Base-by-base conservation (phyloP, 495 filamentous ascomycete genomes). In the Durotheca rogersii region DNA sequence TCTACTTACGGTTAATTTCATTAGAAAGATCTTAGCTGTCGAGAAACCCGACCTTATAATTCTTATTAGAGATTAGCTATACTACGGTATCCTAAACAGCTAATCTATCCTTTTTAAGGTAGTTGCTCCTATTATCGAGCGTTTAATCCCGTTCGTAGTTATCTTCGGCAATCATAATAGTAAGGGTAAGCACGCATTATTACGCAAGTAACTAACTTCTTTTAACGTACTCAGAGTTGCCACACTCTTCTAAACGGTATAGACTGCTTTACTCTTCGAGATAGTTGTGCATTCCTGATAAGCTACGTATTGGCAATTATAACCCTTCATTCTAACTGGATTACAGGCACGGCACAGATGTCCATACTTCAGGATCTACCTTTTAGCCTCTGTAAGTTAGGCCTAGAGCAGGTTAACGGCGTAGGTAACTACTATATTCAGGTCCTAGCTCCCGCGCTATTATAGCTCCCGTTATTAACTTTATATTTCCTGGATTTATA, bases 31-130 rank as follows among this genome's bases (percentile, higher is more conserved):
- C 45, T 47, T 70, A 37, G 64, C 68, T 61, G 55, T 56, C 40
- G 66, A 70, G 50, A 63, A 65, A 51, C 63, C 67, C 53, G 63
- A 70, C 51, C 63, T 70, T 60, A 64, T 70, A 6, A 30, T 70
- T 44, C 51, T 70, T 29, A 67, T 61, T 56, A 61, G 64, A 63
- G 66, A 70, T 61, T 64, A 68, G 53, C 51, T 70, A 45, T 58
- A 70, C 56, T 62, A 66, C 41, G 61, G 63, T 34, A 65, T 67
- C 53, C 40, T 40, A 34, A 67, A 72, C 53, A 70, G 56, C 56
- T 65, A 72, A 58, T 60, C 68, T 56, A 47, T 67, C 36, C 62
- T 72, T 29, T 70, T 72, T 43, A 72, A 72, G 58, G 66, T 72
- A 16, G 65, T 67, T 62, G 58, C 56, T 43, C 66, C 61, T 61